Evolutionary conservation across 2,329 filamentous ascomycete species (phyloP).

Genomic region (Aspergillus pseudoglaucus): DNA sequence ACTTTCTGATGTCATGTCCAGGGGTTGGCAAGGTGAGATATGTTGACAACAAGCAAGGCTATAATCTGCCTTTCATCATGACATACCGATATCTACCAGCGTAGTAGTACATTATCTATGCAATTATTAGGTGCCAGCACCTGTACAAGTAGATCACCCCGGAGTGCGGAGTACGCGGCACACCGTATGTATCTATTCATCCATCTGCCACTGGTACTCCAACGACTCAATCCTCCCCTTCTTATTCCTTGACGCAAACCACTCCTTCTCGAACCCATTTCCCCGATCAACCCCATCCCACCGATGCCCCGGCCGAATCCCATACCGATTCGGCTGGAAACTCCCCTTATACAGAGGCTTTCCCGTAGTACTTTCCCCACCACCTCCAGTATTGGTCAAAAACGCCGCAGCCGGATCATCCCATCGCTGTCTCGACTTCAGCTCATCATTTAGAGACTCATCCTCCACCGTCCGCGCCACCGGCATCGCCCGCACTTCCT

Average conservation of each 20-base stretch:
- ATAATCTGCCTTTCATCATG: neutral
- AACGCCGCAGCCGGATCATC: constrained; percentile 89
- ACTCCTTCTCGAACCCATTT: constrained; percentile 88
- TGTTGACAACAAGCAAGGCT: neutral
- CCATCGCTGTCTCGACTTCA: constrained; percentile 74
- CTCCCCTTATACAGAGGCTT: constrained; percentile 71
- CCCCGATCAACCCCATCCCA: constrained; percentile 96
- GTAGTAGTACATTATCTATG: neutral
- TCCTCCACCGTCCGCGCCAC: constrained; percentile 80
- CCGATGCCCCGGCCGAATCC: constrained; percentile 81
- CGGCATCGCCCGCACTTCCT: constrained; percentile 75
- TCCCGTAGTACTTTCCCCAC: constrained; percentile 43
- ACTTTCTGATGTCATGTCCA: neutral
- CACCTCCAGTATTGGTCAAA: constrained; percentile 48
- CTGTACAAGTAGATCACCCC: neutral
- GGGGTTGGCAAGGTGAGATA: too few relatives aligned
- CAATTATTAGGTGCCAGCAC: constrained; percentile 8
- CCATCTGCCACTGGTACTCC: constrained; percentile 95
- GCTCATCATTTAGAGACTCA: constrained; percentile 72
- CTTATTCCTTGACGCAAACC: constrained; percentile 81
- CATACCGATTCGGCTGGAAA: constrained; percentile 85
- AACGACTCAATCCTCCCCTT: constrained; percentile 69
- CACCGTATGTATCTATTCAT: constrained; percentile 53
- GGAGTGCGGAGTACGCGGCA: neutral
- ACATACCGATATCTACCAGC: neutral